Evolutionary conservation across 2,329 filamentous ascomycete species (phyloP).

Genomic region (Hypoxylon sp.): DNA sequence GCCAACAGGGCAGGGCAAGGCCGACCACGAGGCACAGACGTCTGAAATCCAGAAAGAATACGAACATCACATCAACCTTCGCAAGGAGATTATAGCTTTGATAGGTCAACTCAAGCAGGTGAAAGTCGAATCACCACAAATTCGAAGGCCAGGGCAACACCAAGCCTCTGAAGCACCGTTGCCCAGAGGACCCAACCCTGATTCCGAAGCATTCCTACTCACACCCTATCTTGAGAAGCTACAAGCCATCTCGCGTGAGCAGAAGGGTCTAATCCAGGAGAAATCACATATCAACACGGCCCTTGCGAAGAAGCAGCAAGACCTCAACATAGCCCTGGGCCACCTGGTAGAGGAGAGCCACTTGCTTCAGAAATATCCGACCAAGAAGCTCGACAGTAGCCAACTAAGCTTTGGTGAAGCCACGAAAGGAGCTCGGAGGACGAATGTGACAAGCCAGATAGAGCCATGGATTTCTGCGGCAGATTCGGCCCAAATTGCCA

Average conservation of each 20-base stretch:
- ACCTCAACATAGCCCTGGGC: conserved; percentile 62
- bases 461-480: conserved; percentile 71
- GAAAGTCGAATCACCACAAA: conserved; percentile 23
- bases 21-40: conserved; percentile 56
- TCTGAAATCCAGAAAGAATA: conserved; percentile 66
- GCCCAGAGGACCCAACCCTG: conserved; percentile 22
- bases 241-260: conserved; percentile 64
- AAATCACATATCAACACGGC: conserved; percentile 67
- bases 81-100: conserved; percentile 61
- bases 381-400: conserved; percentile 52
- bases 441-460: conserved; percentile 56
- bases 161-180: conserved; percentile 7
- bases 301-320: conserved; percentile 64
- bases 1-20: conserved; percentile 27
- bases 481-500: conserved; percentile 69
- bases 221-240: conserved; percentile 68
- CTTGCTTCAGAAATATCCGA: conserved; percentile 65
- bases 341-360: conserved; percentile 72
- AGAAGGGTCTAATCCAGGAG: conserved; percentile 68
- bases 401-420: conserved; percentile 60
- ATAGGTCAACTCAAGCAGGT: conserved; percentile 47
- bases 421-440: conserved; percentile 54
- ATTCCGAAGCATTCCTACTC: conserved; percentile 58
- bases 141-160: conserved; percentile 20
- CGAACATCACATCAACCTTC: conserved; percentile 61